phyloP scores from a whole-genome alignment of 257 asterid species.

The Knoxia roxburghii region DNA sequence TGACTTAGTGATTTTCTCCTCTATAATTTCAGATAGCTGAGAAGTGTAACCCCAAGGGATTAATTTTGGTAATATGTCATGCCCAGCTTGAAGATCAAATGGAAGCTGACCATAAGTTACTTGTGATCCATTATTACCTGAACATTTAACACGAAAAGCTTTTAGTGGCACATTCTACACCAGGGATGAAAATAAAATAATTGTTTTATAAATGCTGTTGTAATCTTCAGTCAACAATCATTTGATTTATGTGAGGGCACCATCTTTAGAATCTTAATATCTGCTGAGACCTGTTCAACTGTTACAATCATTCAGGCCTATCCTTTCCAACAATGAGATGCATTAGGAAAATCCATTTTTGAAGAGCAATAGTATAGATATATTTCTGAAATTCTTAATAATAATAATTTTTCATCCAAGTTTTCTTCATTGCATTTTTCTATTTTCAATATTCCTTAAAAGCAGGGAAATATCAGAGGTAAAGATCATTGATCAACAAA shows the following conservation, averaged over 20 bases:
- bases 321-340: neutral
- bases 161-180: neutral
- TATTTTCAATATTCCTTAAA: neutral
- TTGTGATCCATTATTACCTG: constrained; percentile 46
- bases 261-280: neutral
- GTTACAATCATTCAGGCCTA: neutral
- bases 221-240: neutral
- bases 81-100: constrained; percentile 87
- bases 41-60: constrained; percentile 59
- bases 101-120: constrained; percentile 45
- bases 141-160: constrained; percentile 10
- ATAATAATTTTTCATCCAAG: neutral
- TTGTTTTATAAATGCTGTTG: neutral
- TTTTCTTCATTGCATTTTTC: neutral
- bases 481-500: neutral
- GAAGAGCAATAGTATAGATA: neutral
- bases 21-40: constrained; percentile 73
- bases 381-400: neutral
- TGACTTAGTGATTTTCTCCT: constrained; percentile 64
- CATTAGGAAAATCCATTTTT: neutral
- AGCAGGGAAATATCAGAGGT: neutral
- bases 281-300: neutral
- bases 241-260: neutral
- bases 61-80: constrained; percentile 59
- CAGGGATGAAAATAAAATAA: neutral